A percentile compares a stretch with the other conserved stretches of the same genome.
Evolutionary conservation across 2,329 filamentous ascomycete genomes (phyloP).

Genomic region (Plenodomus biglobosus): DNA sequence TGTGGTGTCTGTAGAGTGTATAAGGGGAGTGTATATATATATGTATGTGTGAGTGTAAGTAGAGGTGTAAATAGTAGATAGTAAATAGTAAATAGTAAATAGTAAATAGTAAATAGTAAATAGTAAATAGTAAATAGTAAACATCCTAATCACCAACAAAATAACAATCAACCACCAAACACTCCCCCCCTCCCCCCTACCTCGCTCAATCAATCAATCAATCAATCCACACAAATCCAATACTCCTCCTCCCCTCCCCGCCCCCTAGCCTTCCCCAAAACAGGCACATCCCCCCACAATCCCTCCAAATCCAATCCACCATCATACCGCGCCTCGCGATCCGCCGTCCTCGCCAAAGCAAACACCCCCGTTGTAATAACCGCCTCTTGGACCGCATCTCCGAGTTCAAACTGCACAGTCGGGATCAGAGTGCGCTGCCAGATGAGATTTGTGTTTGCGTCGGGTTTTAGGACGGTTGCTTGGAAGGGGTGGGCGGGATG

Average conservation of each 20-base stretch:
- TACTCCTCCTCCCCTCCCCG: not conserved
- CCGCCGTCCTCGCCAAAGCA: constrained; percentile 20
- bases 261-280: not conserved
- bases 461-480: constrained; percentile 36
- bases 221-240: not conserved
- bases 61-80: too few relatives aligned
- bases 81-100: too few relatives aligned
- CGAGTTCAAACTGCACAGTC: constrained; percentile 14
- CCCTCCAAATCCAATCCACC: constrained; percentile 11
- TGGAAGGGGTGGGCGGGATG: not conserved
- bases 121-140: too few relatives aligned
- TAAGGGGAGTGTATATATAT: too few relatives aligned
- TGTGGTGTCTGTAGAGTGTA: too few relatives aligned
- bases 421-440: constrained; percentile 41
- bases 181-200: too few relatives aligned
- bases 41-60: too few relatives aligned
- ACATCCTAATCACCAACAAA: too few relatives aligned
- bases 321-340: constrained; percentile 14
- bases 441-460: constrained; percentile 41
- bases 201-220: too few relatives aligned
- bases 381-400: not conserved
- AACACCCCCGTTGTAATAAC: constrained; percentile 28
- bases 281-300: constrained; percentile 29
- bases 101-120: too few relatives aligned
- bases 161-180: too few relatives aligned